Evolutionary conservation across 805 yeast genomes (phyloP), one percentile per base, ranked within the genome.

Genomic region (Metschnikowia chrysomelidarum): DNA sequence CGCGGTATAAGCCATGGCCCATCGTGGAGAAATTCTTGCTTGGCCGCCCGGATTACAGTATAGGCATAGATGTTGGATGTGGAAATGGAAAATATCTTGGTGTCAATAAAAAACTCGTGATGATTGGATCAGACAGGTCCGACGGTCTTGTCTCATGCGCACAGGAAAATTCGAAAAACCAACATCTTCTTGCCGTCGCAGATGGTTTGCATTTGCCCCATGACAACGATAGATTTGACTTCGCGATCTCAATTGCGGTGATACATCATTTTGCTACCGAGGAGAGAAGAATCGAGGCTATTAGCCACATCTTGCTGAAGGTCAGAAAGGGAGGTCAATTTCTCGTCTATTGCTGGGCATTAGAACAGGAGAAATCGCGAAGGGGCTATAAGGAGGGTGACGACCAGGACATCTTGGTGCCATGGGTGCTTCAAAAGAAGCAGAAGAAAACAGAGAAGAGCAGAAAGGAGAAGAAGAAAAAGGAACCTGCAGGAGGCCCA

Each of bases 1-100:
- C 98, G 0, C 62, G 98, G 30, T 93, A 89, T 62, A 91, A 85
- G 65, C 97, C 98, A 18, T 93, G 98, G 98, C 98, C 98, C 6
- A 79, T 88, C 14, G 98, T 93, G 17, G 86, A 85, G 33, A 59
- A 70, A 41, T 93, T 83, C 53, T 60, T 93, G 28, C 53, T 49
- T 8, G 47, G 59, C 1, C 74, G 76, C 49, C 40, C 55, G 0
- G 62, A 63, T 5, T 82, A 87, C 27, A 62, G 81, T 1, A 43
- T 91, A 0, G 98, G 98, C 1, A 69, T 88, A 19, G 98, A 93
- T 62, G 87, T 91, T 14, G 98, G 98, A 0, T 91, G 98, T 59
- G 98, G 98, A 3, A 93, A 93, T 57, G 98, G 98, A 2, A 93
- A 93, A 55, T 93, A 93, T 55, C 58, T 91, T 25, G 74, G 73